These are phyloP conservation scores for Alternaria metachromatica DNA, from an alignment of 2,329 filamentous ascomycete genomes.

Conservation along the genomic window DNA sequence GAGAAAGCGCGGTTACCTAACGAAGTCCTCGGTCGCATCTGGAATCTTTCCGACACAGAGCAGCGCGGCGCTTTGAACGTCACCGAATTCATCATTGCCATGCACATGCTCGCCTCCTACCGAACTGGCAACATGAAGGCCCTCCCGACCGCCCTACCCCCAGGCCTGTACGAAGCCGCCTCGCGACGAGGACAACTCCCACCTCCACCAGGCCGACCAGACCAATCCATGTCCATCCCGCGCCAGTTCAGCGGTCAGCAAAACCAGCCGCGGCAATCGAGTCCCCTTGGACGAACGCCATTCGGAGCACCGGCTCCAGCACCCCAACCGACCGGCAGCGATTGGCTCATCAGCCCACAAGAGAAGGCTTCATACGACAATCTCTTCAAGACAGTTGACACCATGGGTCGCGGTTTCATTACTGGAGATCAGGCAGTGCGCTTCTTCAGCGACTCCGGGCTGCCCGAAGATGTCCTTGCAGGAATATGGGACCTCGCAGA, in stretches of 20 bases:
- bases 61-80: constrained; percentile 84
- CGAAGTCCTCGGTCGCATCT: constrained; percentile 91
- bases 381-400: constrained; percentile 85
- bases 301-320: constrained; percentile 58
- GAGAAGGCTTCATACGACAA: constrained; percentile 90
- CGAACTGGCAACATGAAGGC: constrained; percentile 82
- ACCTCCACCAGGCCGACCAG: constrained; percentile 53
- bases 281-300: constrained; percentile 61
- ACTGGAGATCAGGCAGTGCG: constrained; percentile 92
- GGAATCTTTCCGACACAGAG: constrained; percentile 93
- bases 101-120: constrained; percentile 93
- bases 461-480: constrained; percentile 86
- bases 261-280: constrained; percentile 61
- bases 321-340: constrained; percentile 63
- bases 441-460: constrained; percentile 90
- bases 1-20: constrained; percentile 90
- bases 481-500: constrained; percentile 98
- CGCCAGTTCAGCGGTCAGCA: constrained; percentile 78
- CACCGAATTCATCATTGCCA: constrained; percentile 96
- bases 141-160: constrained; percentile 80
- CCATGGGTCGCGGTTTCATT: constrained; percentile 78
- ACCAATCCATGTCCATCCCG: constrained; percentile 69
- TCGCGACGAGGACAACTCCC: constrained; percentile 63
- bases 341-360: constrained; percentile 82
- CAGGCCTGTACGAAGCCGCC: constrained; percentile 88